Evolutionary conservation across 345 rosid species (phyloP).

Genomic region (Erucastrum elatum): DNA sequence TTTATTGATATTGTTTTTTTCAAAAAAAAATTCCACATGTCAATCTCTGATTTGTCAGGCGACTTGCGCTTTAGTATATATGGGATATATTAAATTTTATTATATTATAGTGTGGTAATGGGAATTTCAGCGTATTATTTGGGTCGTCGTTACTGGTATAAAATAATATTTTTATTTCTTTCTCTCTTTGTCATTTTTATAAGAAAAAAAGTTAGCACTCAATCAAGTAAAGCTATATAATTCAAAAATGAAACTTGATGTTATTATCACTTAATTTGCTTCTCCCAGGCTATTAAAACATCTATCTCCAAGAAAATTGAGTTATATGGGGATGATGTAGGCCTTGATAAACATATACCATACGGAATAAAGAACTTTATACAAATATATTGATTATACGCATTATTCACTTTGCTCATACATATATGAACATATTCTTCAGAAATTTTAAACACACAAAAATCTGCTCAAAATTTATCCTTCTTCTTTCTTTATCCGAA

Average conservation of each 20-base stretch:
- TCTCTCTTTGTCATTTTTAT: slow-evolving; percentile 14
- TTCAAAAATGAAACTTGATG: not conserved
- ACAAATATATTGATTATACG: not conserved
- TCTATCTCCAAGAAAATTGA: not conserved
- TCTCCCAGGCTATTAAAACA: not conserved
- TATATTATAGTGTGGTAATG: slow-evolving; percentile 19
- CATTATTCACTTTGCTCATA: not conserved
- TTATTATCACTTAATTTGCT: not conserved
- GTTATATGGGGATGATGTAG: not conserved
- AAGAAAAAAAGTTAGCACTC: not conserved
- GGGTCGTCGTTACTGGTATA: slow-evolving; percentile 15
- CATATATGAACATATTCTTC: not conserved
- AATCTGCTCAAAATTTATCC: not conserved
- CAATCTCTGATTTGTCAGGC: no score
- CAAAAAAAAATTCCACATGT: no score
- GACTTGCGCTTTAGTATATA: no score
- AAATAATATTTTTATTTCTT: not conserved
- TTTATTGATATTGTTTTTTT: no score
- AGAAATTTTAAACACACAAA: not conserved
- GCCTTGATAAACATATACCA: not conserved
- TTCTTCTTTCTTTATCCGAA: not conserved
- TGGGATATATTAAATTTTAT: not conserved
- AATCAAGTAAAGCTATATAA: not conserved
- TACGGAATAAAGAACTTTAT: not conserved
- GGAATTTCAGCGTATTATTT: slow-evolving; percentile 15